A percentile compares a stretch with the other conserved stretches of the same genome.
These are phyloP conservation scores for Ophiostoma angusticollis DNA, from an alignment of 2,329 filamentous ascomycete genomes.

Conservation along the genomic window DNA sequence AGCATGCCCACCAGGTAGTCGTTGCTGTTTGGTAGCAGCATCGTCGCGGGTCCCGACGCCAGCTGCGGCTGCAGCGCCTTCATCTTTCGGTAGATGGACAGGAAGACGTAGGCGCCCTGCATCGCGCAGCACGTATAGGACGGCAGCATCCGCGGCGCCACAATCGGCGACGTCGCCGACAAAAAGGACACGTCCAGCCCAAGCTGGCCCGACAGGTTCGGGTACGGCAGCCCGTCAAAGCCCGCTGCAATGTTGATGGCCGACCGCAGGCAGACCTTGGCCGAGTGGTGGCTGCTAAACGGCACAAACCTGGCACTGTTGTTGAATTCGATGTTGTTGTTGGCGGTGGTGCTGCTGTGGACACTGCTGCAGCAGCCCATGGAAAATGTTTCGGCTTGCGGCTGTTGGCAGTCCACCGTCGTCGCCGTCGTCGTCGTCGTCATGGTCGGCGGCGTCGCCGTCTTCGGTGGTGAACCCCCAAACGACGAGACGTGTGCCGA, in stretches of 20 bases:
- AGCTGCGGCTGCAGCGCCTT: conserved; percentile 22
- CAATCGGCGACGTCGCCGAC: conserved; percentile 23
- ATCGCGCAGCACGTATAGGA: conserved; percentile 33
- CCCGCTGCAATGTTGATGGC: conserved; percentile 34
- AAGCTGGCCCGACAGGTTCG: conserved; percentile 26
- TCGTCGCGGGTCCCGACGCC: background rate
- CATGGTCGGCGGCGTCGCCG: background rate
- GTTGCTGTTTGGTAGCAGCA: conserved; percentile 15
- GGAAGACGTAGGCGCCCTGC: conserved; percentile 31
- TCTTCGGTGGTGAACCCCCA: conserved; percentile 1
- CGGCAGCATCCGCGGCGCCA: conserved; percentile 32
- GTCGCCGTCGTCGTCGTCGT: background rate
- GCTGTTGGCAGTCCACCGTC: background rate
- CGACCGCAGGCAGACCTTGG: conserved; percentile 35
- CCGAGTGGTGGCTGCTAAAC: conserved; percentile 33
- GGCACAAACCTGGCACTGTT: too few species aligned
- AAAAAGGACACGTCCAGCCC: conserved; percentile 22
- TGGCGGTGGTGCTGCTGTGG: background rate
- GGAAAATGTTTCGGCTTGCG: too few species aligned
- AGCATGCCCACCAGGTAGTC: conserved; percentile 23
- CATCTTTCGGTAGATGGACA: conserved; percentile 30
- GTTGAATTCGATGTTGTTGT: background rate
- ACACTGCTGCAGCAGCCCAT: background rate
- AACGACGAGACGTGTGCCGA: conserved; percentile 1
- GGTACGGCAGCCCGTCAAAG: conserved; percentile 33